Percentiles rank a stretch among this genome's conserved stretches.
phyloP scores from a whole-genome alignment of 441 rosid species.

The Flueggea neowawraea region DNA sequence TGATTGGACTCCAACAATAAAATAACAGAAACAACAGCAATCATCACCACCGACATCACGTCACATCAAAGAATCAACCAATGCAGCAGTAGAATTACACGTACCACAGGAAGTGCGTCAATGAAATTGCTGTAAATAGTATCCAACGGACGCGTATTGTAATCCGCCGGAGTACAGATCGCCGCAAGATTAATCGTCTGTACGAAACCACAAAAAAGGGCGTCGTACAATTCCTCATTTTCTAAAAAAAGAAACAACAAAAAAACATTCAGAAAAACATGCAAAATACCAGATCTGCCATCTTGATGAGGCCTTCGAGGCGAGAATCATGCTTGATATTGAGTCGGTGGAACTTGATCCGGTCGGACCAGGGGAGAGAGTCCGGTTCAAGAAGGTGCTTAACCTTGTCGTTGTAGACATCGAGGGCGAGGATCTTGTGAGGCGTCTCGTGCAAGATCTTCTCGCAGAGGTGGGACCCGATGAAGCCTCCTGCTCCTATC shows the following conservation, averaged over 20 bases:
- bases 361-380: slow-evolving; percentile 49
- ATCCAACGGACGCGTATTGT: slow-evolving; percentile 96
- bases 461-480: slow-evolving; percentile 98
- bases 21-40: too few species aligned
- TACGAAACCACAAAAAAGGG: slow-evolving; percentile 1
- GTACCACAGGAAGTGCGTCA: slow-evolving; percentile 98
- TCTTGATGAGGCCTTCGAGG: slow-evolving; percentile 94
- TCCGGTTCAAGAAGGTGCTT: slow-evolving; percentile 88
- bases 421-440: slow-evolving; percentile 87
- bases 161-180: slow-evolving; percentile 99
- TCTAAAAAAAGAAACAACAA: neutral
- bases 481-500: slow-evolving; percentile 99
- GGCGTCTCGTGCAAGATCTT: slow-evolving; percentile 81
- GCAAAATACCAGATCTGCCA: slow-evolving; percentile 88
- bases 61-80: slow-evolving; percentile 15
- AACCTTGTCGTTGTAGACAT: slow-evolving; percentile 95
- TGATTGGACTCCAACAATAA: too few species aligned
- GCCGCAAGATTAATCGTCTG: slow-evolving; percentile 96
- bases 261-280: neutral
- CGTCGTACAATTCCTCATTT: neutral
- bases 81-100: slow-evolving; percentile 7
- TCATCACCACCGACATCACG: too few species aligned
- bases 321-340: slow-evolving; percentile 97
- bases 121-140: slow-evolving; percentile 98
- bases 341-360: slow-evolving; percentile 97